phyloP scores from a whole-genome alignment of 176 grass and related monocot species.

The Oryza rufipogon region DNA sequence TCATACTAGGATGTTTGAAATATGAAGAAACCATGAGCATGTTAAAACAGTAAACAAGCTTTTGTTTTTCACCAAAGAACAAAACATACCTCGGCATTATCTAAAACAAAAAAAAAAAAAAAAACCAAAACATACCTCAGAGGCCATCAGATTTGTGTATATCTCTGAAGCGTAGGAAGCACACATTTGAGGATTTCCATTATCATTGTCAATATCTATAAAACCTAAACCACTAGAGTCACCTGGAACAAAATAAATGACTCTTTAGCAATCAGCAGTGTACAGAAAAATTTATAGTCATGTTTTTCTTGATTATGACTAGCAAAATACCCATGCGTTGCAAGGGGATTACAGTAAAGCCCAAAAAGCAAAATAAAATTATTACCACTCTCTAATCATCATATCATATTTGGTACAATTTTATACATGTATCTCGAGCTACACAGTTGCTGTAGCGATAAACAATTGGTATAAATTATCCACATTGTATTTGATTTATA shows the following conservation, averaged over 20 bases:
- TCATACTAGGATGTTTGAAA: conserved; percentile 20
- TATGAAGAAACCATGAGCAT: neutral
- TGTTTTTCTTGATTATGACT: no score
- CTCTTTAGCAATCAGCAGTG: neutral
- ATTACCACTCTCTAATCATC: no score
- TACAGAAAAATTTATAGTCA: no score
- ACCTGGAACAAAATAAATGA: conserved; percentile 50
- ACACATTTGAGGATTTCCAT: conserved; percentile 75
- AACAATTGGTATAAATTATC: no score
- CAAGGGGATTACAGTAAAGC: no score
- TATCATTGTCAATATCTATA: conserved; percentile 64
- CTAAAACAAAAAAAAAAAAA: no score
- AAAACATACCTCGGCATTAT: conserved; percentile 71
- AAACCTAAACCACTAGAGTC: conserved; percentile 32
- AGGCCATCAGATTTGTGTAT: conserved; percentile 63
- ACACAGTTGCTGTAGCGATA: no score
- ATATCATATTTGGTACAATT: no score
- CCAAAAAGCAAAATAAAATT: no score
- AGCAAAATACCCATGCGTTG: no score
- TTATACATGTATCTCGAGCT: no score
- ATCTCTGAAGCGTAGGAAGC: conserved; percentile 54
- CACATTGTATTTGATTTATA: no score
- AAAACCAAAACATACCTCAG: conserved; percentile 66
- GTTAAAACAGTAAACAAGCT: conserved; percentile 18
- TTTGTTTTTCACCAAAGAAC: conserved; percentile 22